Evolutionary conservation across 805 yeast species (phyloP).

Genomic region (Candida methanosorbosa): DNA sequence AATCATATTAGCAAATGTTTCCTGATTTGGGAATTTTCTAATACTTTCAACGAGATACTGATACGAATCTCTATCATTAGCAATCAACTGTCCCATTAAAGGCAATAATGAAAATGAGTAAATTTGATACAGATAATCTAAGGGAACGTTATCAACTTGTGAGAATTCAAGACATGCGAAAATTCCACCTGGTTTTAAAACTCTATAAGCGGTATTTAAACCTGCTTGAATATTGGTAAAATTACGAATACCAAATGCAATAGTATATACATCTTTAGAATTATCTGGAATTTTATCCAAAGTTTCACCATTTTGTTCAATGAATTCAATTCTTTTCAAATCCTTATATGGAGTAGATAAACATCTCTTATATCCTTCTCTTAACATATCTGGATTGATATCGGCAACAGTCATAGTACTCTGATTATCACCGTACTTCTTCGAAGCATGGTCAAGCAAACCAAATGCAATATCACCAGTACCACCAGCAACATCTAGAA

Average conservation of each 20-base stretch:
- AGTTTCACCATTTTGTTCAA: slow-evolving; percentile 89
- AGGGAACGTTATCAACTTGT: slow-evolving; percentile 72
- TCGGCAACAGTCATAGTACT: slow-evolving; percentile 88
- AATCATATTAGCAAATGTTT: slow-evolving; percentile 83
- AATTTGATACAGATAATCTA: slow-evolving; percentile 73
- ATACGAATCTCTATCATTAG: slow-evolving; percentile 92
- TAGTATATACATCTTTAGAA: slow-evolving; percentile 91
- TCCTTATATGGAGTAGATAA: slow-evolving; percentile 48
- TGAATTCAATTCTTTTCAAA: slow-evolving; percentile 64
- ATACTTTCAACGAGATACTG: slow-evolving; percentile 95
- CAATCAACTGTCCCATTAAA: slow-evolving; percentile 90
- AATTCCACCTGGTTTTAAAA: slow-evolving; percentile 94
- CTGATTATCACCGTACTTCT: slow-evolving; percentile 61
- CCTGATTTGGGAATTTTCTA: slow-evolving; percentile 86
- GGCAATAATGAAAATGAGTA: slow-evolving; percentile 88
- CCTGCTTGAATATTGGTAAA: slow-evolving; percentile 95
- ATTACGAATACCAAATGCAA: slow-evolving; percentile 95
- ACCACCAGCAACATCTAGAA: slow-evolving; percentile 97
- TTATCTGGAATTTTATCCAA: slow-evolving; percentile 77
- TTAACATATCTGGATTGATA: slow-evolving; percentile 92
- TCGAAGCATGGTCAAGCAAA: slow-evolving; percentile 81
- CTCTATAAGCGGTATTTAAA: slow-evolving; percentile 89
- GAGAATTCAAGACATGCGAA: slow-evolving; percentile 95
- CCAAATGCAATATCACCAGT: slow-evolving; percentile 98
- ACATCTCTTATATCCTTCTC: slow-evolving; percentile 81